Conservation (phyloP, 352 stramenopile species). For the Salisapilia sapeloensis region DNA sequence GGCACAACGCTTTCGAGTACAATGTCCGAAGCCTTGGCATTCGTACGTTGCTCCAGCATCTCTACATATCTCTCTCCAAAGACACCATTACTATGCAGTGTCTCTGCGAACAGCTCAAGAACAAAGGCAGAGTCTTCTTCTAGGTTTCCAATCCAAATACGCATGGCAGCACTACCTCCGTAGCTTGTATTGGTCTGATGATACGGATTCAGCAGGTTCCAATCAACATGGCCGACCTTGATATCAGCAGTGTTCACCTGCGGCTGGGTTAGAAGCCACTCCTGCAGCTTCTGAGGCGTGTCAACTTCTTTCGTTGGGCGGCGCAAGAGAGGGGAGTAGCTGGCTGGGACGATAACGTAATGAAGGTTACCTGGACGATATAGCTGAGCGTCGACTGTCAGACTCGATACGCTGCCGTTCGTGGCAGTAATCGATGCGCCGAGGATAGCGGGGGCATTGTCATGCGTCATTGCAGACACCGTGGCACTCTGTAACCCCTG, state of each 20-base stretch:
- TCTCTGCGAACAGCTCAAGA: slow-evolving; percentile 46
- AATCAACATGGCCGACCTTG: no score
- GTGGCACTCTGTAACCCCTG: slow-evolving; percentile 27
- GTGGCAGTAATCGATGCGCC: slow-evolving; percentile 10
- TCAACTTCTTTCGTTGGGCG: no score
- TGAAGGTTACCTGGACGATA: slow-evolving; percentile 27
- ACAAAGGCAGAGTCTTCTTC: slow-evolving; percentile 25
- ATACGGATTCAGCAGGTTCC: no score
- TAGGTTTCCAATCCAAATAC: no score
- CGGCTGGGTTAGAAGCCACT: no score
- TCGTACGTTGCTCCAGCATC: slow-evolving; percentile 29
- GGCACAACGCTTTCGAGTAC: slow-evolving; percentile 10
- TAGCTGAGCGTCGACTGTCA: slow-evolving; percentile 23
- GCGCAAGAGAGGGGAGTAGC: no score
- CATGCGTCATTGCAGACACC: slow-evolving; percentile 39
- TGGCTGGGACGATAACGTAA: slow-evolving; percentile 12
- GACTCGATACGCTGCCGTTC: slow-evolving; percentile 26
- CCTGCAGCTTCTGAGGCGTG: no score
- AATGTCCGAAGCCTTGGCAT: slow-evolving; percentile 48
- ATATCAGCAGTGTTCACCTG: no score
- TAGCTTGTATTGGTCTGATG: no score
- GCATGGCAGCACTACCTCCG: no score
- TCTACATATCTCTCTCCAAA: slow-evolving; percentile 23
- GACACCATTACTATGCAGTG: slow-evolving; percentile 33
- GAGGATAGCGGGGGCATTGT: slow-evolving; percentile 21